These are phyloP conservation scores for Cladobotryum protrusum DNA, from an alignment of 2,329 filamentous ascomycete genomes.

Conservation along the genomic window DNA sequence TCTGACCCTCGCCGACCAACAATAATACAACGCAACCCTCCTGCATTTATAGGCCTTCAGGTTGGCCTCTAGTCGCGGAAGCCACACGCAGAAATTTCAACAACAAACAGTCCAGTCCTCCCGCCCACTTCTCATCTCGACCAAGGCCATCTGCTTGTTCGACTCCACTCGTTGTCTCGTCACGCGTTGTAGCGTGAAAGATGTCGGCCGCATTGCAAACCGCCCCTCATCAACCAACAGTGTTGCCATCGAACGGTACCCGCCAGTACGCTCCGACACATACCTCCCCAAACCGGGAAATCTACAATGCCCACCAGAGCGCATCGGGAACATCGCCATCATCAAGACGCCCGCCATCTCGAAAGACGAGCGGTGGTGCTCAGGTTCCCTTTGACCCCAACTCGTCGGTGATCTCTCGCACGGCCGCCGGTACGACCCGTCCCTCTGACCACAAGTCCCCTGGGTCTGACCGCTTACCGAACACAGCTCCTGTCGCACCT, in stretches of 20 bases:
- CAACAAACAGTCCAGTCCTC: no score
- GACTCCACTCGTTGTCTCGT: slow-evolving; percentile 6
- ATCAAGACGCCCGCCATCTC: slow-evolving; percentile 47
- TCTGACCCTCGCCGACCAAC: background rate
- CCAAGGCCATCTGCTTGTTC: background rate
- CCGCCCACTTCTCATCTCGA: no score
- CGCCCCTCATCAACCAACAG: slow-evolving; percentile 48
- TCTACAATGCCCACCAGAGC: slow-evolving; percentile 49
- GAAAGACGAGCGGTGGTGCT: slow-evolving; percentile 44
- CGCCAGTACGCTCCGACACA: slow-evolving; percentile 48
- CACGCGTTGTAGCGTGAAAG: slow-evolving; percentile 16
- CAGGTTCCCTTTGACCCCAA: slow-evolving; percentile 29
- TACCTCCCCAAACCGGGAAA: slow-evolving; percentile 48
- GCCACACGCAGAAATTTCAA: no score
- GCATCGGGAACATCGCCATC: slow-evolving; percentile 44
- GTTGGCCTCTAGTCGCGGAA: background rate
- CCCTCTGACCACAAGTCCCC: slow-evolving; percentile 38
- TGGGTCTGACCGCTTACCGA: slow-evolving; percentile 47
- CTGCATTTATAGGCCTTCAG: background rate
- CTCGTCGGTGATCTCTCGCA: slow-evolving; percentile 43
- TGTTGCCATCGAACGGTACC: slow-evolving; percentile 41
- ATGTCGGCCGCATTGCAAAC: slow-evolving; percentile 57
- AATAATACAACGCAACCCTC: background rate
- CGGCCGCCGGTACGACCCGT: slow-evolving; percentile 36
- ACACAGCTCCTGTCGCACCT: slow-evolving; percentile 66